These are phyloP conservation scores for Auricularia auricula-judae DNA, from an alignment of 768 basidiomycete genomes.

Conservation along the genomic window DNA sequence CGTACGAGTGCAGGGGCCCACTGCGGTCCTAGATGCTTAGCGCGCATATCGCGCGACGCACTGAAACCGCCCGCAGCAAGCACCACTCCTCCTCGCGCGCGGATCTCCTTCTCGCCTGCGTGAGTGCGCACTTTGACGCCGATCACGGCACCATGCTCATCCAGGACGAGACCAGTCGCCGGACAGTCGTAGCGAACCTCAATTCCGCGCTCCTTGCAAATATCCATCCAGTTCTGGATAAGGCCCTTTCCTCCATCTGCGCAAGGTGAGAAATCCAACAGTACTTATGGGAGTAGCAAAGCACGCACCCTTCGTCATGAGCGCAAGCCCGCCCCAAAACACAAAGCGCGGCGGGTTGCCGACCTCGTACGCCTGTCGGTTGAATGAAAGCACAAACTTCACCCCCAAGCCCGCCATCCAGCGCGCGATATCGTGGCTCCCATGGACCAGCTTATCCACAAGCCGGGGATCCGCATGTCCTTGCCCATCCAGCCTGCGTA, in stretches of 20 bases:
- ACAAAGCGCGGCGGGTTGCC: slow-evolving; percentile 16
- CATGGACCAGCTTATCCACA: slow-evolving; percentile 40
- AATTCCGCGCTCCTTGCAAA: slow-evolving; percentile 29
- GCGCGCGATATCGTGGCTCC: slow-evolving; percentile 41
- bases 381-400: slow-evolving; percentile 48
- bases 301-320: slow-evolving; percentile 31
- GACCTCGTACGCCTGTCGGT: slow-evolving; percentile 59
- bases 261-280: not conserved
- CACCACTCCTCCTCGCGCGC: slow-evolving; percentile 37
- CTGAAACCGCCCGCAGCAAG: slow-evolving; percentile 62
- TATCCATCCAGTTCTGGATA: slow-evolving; percentile 34
- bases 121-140: slow-evolving; percentile 33
- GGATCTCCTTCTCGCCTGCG: slow-evolving; percentile 22
- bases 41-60: slow-evolving; percentile 39
- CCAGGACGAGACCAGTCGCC: slow-evolving; percentile 27
- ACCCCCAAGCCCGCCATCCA: slow-evolving; percentile 48
- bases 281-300: not conserved
- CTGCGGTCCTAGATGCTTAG: slow-evolving; percentile 41
- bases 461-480: slow-evolving; percentile 38
- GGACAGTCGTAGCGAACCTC: slow-evolving; percentile 47
- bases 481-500: slow-evolving; percentile 43
- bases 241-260: slow-evolving; percentile 55
- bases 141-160: slow-evolving; percentile 25
- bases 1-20: slow-evolving; percentile 50
- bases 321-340: slow-evolving; percentile 62